Evolutionary conservation across 2,329 filamentous ascomycete species (phyloP).

Genomic region (Cladophialophora psammophila): DNA sequence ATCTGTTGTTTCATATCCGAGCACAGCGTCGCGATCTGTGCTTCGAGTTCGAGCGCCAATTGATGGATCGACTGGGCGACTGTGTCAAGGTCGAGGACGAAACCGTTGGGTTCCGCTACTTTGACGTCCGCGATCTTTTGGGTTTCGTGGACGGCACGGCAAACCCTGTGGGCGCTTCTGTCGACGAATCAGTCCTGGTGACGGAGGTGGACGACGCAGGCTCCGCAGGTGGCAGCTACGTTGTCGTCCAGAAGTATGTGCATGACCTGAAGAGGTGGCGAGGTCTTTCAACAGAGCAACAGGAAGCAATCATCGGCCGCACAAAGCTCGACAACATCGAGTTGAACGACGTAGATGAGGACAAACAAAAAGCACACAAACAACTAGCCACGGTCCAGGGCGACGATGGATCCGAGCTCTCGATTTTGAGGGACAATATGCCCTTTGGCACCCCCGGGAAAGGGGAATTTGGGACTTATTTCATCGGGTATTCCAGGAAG

Average conservation of each 20-base stretch:
- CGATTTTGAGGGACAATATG: conserved; percentile 67
- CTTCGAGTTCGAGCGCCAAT: conserved; percentile 66
- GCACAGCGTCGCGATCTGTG: conserved; percentile 63
- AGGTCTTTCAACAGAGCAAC: conserved; percentile 56
- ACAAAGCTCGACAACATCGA: conserved; percentile 66
- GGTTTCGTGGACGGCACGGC: conserved; percentile 69
- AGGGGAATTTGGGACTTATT: conserved; percentile 65
- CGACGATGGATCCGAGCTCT: conserved; percentile 59
- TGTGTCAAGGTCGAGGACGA: conserved; percentile 59
- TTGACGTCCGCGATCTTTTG: conserved; percentile 65
- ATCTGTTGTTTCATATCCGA: conserved; percentile 66
- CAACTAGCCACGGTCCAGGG: conserved; percentile 62
- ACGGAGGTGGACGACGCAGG: conserved; percentile 50
- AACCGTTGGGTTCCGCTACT: conserved; percentile 66
- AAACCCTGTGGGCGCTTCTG: conserved; percentile 60
- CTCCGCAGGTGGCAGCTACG: conserved; percentile 60
- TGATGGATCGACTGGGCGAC: conserved; percentile 59
- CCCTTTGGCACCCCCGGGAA: conserved; percentile 63
- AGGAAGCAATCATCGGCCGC: conserved; percentile 65
- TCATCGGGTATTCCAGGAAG: conserved; percentile 62
- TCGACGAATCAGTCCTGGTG: conserved; percentile 55
- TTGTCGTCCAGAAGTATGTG: conserved; percentile 67
- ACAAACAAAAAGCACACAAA: conserved; percentile 62
- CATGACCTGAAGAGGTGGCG: conserved; percentile 61
- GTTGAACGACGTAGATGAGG: conserved; percentile 58